Base-by-base conservation (phyloP, 2,329 filamentous ascomycete species). In the Metarhizium anisopliae region DNA sequence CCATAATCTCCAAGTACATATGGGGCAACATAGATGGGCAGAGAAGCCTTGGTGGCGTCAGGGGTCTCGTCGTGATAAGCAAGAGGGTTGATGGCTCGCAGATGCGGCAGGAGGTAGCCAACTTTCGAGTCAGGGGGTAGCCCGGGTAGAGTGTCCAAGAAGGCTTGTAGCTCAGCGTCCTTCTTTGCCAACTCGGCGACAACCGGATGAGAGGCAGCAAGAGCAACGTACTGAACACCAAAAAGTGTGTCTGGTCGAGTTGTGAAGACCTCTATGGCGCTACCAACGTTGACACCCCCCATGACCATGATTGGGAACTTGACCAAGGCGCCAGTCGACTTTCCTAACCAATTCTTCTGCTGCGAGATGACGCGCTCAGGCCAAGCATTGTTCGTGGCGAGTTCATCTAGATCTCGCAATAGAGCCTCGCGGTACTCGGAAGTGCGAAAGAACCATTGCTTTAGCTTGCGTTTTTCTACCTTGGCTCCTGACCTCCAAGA, bases 371-470 rank as follows among this genome's bases (percentile, higher is more conserved):
- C 91, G 62, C 86, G 82, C 61, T 94, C 89, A 0, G 91, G 91
- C 91, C 91, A 96, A 20, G 79, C 79, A 2, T 78, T 80, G 16
- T 83, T 73, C 60, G 81, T 74, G 13, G 81, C 76, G 40, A 95
- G 76, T 4, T 75, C 70, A 35, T 90, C 82, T 1, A 95, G 77
- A 59, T 90, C 89, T 32, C 84, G 74, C 30, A 95, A 74, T 7
- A 95, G 74, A 4, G 82, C 76, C 54, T 93, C 84, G 59, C 88
- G 84, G 65, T 89, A 94, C 51, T 82, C 81, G 3, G 90, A 93
- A 64, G 94, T 95, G 59, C 84, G 85, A 60, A 95, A 82, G 68
- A 95, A 95, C 91, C 91, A 96, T 70, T 96, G 91, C 71, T 88
- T 90, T 51, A 95, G 75, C 62, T 82, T 82, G 57, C 83, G 77